Conservation (phyloP, 1,139 yeast species). For the Protomyces arabidopsidicola region DNA sequence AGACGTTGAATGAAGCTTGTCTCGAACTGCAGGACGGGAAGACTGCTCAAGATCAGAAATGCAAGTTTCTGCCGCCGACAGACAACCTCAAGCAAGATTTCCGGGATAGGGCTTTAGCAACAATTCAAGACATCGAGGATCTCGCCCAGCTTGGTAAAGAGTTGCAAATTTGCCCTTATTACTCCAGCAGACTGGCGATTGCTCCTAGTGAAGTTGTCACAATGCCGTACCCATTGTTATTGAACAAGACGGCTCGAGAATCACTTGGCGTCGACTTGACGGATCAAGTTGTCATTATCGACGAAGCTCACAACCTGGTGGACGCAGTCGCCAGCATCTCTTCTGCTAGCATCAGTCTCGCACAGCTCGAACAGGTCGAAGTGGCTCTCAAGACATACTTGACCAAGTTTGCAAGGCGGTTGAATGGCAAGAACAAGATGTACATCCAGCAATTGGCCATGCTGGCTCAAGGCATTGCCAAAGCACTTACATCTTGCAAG, state of each 20-base stretch:
- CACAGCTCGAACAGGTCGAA: constrained; percentile 48
- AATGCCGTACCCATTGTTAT: constrained; percentile 75
- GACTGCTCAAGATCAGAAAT: constrained; percentile 42
- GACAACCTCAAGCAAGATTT: constrained; percentile 46
- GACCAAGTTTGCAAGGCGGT: constrained; percentile 54
- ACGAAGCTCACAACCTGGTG: constrained; percentile 86
- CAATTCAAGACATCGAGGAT: constrained; percentile 79
- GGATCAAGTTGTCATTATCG: constrained; percentile 69
- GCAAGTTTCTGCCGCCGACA: constrained; percentile 50
- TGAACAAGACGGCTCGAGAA: constrained; percentile 61
- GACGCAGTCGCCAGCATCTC: constrained; percentile 70
- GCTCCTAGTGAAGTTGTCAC: constrained; percentile 67
- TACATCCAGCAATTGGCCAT: constrained; percentile 61
- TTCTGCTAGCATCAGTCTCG: constrained; percentile 54
- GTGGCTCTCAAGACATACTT: constrained; percentile 53
- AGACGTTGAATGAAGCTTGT: constrained; percentile 73
- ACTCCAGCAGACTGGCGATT: constrained; percentile 58
- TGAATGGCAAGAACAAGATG: constrained; percentile 71
- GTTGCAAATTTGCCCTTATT: constrained; percentile 72
- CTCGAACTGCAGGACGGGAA: constrained; percentile 55
- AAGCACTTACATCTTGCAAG: constrained; percentile 40
- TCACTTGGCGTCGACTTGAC: constrained; percentile 56
- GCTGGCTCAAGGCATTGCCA: constrained; percentile 49
- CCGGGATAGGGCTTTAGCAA: constrained; percentile 52
- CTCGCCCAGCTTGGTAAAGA: constrained; percentile 56